Evolutionary conservation across 768 basidiomycete genomes (phyloP), one percentile per base, ranked within the genome.

Genomic region (Xerocomus potaroensis): DNA sequence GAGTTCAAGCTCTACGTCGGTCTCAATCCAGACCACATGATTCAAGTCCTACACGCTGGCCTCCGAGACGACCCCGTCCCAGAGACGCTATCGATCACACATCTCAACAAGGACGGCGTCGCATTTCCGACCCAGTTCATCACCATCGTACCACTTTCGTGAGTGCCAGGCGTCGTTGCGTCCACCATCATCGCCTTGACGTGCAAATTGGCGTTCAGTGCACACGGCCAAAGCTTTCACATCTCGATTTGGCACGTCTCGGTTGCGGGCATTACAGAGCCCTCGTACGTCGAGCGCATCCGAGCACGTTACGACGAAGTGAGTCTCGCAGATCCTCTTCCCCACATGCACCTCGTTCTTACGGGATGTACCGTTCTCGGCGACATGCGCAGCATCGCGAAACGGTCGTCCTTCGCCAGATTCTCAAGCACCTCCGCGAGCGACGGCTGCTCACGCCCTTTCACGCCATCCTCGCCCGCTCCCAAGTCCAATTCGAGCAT

Each of bases 231-330:
- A 50, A 83, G 77, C 55, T 91, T 84, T 59, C 86, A 90, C 56
- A 80, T 80, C 19, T 89, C 88, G 1, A 81, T 91, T 43, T 91
- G 89, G 89, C 72, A 83, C 53, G 71, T 90, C 22, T 63, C 81
- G 1, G 54, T 91, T 45, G 65, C 70, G 4, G 89, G 88, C 2
- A 78, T 85, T 24, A 66, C 59, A 2, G 79, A 86, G 19, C 67
- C 75, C 39, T 58, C 63, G 5, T 77, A 74, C 37, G 81, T 91
- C n/a, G 76, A 81, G 46, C 65, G 69, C 50, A 69, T 82, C 16
- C 69, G 73, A 31, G 56, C 54, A 22, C 68, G 61, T 48, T 81
- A 87, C 53, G 81, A 86, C 46, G 79, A 86, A 69, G 88, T 88
- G 60, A 24, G 74, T 63, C 6, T 7, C 16, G n/a, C 4, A 16